phyloP scores from a whole-genome alignment of 371 early-diverging fungal species.

The Saksenaea vasiformis region DNA sequence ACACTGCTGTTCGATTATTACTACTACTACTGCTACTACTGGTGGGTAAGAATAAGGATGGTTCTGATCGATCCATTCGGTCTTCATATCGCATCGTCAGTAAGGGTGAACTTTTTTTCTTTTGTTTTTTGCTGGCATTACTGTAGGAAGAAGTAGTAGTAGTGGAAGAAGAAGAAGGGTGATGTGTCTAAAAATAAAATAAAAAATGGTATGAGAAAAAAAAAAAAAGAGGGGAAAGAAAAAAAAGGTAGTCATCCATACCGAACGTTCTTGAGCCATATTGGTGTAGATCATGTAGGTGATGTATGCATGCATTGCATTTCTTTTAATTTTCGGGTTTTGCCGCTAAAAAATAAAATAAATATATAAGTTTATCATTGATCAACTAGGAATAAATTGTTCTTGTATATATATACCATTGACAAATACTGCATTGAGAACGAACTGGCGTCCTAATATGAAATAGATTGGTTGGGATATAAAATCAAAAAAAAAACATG shows the following conservation, averaged over 20 bases:
- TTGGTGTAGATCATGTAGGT: constrained; percentile 63
- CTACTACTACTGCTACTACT: not conserved
- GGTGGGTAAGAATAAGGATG: not conserved
- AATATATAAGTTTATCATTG: no score
- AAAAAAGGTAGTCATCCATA: constrained; percentile 11
- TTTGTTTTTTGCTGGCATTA: constrained; percentile 9
- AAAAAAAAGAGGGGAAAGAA: not conserved
- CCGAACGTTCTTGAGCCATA: constrained; percentile 30
- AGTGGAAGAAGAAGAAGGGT: not conserved
- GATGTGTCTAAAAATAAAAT: constrained; percentile 15
- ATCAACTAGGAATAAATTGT: not conserved
- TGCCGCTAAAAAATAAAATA: constrained; percentile 36
- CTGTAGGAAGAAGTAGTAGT: not conserved
- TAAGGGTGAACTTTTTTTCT: not conserved
- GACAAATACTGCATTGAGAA: constrained; percentile 29
- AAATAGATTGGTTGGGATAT: not conserved
- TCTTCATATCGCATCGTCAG: constrained; percentile 9
- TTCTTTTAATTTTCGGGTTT: constrained; percentile 55
- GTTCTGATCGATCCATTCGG: constrained; percentile 6
- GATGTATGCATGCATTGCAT: constrained; percentile 62
- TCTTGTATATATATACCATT: constrained; percentile 16
- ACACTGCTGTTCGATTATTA: no score
- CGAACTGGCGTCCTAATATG: constrained; percentile 1
- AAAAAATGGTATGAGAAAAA: constrained; percentile 6
- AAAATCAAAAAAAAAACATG: not conserved